A percentile compares a stretch with the other conserved stretches of the same genome.
phyloP scores from a whole-genome alignment of 2,329 filamentous ascomycete genomes.

The Cercospora sesami region DNA sequence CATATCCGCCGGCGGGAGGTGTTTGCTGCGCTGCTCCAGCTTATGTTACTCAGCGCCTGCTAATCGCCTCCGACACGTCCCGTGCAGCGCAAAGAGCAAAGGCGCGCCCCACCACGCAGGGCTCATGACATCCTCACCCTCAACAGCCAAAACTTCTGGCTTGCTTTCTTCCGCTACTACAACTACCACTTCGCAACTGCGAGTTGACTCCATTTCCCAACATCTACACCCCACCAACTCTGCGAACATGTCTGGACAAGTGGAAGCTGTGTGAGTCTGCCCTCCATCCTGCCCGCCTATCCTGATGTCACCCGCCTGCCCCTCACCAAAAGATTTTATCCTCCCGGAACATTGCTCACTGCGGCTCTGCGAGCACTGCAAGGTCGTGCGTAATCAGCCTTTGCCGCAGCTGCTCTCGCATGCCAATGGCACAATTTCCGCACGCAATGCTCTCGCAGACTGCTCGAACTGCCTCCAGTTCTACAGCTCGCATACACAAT shows the following conservation, averaged over 20 bases:
- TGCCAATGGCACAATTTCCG: neutral
- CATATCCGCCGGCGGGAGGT: neutral
- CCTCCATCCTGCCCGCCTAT: neutral
- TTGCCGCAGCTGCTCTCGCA: neutral
- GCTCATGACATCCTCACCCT: conserved; percentile 13
- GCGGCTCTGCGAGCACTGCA: conserved; percentile 3
- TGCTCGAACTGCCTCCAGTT: neutral
- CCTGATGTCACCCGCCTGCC: conserved; percentile 9
- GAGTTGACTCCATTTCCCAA: conserved; percentile 22
- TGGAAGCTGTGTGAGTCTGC: conserved; percentile 27
- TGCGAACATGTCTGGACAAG: conserved; percentile 25
- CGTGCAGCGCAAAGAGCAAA: conserved; percentile 8
- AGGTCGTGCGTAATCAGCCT: neutral
- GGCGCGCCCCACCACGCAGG: neutral
- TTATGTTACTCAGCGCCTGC: conserved; percentile 1
- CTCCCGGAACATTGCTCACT: conserved; percentile 14
- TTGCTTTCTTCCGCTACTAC: conserved; percentile 1
- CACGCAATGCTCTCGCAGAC: neutral
- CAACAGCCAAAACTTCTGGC: conserved; percentile 13
- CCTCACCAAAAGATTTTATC: conserved; percentile 19
- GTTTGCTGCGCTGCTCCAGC: neutral
- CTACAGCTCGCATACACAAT: neutral
- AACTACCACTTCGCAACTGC: conserved; percentile 19
- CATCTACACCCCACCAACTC: conserved; percentile 17
- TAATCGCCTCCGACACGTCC: conserved; percentile 9